phyloP scores from a whole-genome alignment of 371 early-diverging fungal genomes.

The Syncephalastrum monosporum region DNA sequence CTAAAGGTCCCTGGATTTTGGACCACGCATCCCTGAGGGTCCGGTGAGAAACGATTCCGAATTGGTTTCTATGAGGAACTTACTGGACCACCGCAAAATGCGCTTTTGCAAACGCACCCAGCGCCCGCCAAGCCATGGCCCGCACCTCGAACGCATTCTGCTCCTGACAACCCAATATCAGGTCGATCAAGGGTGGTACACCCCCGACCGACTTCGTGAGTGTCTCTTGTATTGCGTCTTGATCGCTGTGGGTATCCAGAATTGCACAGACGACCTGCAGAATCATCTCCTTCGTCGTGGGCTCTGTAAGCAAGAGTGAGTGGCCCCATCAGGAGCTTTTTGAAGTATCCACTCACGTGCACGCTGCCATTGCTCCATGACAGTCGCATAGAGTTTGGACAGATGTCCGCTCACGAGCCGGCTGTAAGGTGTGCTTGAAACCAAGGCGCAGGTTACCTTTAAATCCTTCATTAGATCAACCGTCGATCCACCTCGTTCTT shows the following conservation, averaged over 20 bases:
- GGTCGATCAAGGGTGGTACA: constrained; percentile 6
- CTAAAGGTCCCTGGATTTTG: constrained; percentile 7
- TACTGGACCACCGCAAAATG: constrained; percentile 15
- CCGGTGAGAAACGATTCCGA: not conserved
- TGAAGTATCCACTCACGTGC: constrained; percentile 14
- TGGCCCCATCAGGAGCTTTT: too few species aligned
- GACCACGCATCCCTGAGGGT: constrained; percentile 17
- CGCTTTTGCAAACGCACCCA: constrained; percentile 9
- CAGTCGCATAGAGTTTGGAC: constrained; percentile 24
- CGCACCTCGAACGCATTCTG: constrained; percentile 5
- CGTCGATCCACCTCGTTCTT: not conserved
- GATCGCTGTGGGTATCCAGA: constrained; percentile 23
- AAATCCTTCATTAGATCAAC: not conserved
- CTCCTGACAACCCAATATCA: constrained; percentile 13
- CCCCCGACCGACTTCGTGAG: not conserved
- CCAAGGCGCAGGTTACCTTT: constrained; percentile 31
- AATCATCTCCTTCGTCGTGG: constrained; percentile 1
- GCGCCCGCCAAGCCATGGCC: constrained; percentile 6
- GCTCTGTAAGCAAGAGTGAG: too few species aligned
- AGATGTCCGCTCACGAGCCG: constrained; percentile 40
- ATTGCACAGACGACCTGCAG: constrained; percentile 39
- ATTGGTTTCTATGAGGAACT: not conserved
- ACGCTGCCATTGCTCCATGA: constrained; percentile 26
- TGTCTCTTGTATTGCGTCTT: constrained; percentile 3
- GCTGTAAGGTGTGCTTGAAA: constrained; percentile 49